A percentile compares a stretch with the other conserved stretches of the same genome.
Evolutionary conservation across 371 early-diverging fungal species (phyloP).

Genomic region (Mortierella sp.): DNA sequence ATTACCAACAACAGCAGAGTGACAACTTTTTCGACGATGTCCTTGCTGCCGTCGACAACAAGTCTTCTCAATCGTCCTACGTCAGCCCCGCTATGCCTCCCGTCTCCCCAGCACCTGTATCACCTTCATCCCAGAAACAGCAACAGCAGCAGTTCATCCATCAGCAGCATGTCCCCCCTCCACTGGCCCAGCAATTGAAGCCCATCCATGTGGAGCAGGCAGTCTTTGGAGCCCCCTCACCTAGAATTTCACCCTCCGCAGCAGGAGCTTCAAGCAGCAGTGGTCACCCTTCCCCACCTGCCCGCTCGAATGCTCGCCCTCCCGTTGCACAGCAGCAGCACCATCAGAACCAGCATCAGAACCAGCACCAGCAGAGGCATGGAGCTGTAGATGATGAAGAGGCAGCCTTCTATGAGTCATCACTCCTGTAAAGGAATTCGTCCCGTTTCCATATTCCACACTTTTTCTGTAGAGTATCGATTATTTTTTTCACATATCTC

Average conservation of each 20-base stretch:
- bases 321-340: constrained; percentile 20
- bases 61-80: not conserved
- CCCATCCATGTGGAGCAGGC: constrained; percentile 27
- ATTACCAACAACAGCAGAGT: constrained; percentile 22
- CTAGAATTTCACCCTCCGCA: constrained; percentile 37
- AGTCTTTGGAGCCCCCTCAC: constrained; percentile 53
- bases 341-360: constrained; percentile 11
- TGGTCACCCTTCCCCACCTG: constrained; percentile 11
- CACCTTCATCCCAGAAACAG: constrained; percentile 11
- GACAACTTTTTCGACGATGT: constrained; percentile 52
- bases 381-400: constrained; percentile 20
- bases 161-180: constrained; percentile 17
- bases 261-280: not conserved
- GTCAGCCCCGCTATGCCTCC: not conserved
- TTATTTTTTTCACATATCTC: not conserved
- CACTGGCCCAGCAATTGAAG: constrained; percentile 13
- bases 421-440: constrained; percentile 26
- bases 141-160: constrained; percentile 16
- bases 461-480: not conserved
- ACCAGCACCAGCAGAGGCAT: not conserved
- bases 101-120: constrained; percentile 13
- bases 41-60: constrained; percentile 44
- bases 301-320: constrained; percentile 22
- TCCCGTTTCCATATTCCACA: not conserved
- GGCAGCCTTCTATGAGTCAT: constrained; percentile 34